Evolutionary conservation across 768 basidiomycete genomes (phyloP), one percentile per base, ranked within the genome.

Genomic region (Daedaleopsis nitida): DNA sequence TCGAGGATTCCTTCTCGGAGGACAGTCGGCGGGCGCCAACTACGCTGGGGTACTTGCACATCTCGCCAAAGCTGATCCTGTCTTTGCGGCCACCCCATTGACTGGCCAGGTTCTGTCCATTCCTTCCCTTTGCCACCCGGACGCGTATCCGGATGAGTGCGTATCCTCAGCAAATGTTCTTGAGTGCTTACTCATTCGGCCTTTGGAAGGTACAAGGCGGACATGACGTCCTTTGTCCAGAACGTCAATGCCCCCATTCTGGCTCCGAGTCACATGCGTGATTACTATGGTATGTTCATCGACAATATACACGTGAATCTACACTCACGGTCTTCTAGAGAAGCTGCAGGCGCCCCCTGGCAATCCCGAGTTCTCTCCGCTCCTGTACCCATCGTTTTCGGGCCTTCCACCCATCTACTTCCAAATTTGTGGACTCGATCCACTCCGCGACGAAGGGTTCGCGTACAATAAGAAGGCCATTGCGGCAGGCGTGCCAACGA

Each of bases 371-470:
- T 10, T 68, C 14, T 66, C 66, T 1, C 68, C 71, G 9, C 55
- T 72, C 4, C 56, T 72, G 1, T 50, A 58, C 10, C 35, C 59
- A 14, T 65, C 68, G 5, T 66, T 65, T 52, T 53, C 47, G 13
- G 66, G 61, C 3, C 51, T 72, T 2, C 66, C 72, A 0, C 62
- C 68, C 0, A 58, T 64, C 13, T 72, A 66, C 52, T 45, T 73
- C 32, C 72, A 72, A 45, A 58, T 73, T 16, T 42, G 50, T 27
- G 72, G 70, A 1, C 24, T 55, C 5, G 72, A 74, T 52, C 70
- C 69, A 3, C 27, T 70, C 24, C 60, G 71, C 19, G 73, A 74
- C 54, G 73, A 73, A 27, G 72, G 66, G 1, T 43, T 73, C 12
- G 48, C 70, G 16, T 74, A 72, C n/a, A n/a, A n/a, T n/a, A n/a